Base-by-base conservation (phyloP, 768 basidiomycete genomes). In the Lentinula guzmanii region DNA sequence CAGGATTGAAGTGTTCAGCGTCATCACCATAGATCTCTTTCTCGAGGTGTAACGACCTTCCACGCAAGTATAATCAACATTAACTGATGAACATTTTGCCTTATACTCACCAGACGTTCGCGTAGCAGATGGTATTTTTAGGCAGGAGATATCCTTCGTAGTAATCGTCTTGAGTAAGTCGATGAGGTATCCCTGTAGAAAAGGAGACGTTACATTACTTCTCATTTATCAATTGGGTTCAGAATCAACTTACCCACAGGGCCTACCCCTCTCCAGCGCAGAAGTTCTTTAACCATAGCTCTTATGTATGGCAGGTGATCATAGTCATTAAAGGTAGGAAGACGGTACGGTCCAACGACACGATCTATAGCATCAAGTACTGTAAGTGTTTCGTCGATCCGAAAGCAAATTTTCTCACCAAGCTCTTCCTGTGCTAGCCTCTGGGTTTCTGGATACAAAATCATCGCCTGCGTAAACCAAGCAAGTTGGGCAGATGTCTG, bases 391-490 rank as follows among this genome's bases (percentile, higher is more conserved):
- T 2, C 18, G 3, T 46, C 21, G 18, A 21, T 21, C n/a, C 1
- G 7, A 7, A 21, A 46, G 3, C 18, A 46, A 9, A 21, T 0
- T 21, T 46, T 24, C 45, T 46, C 5, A 46, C 45, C 45, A 8
- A 80, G 63, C 60, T 79, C 77, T 0, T 64, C 70, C 61, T 77
- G 76, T 7, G 73, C 75, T 18, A 66, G 68, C 35, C 63, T 64
- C 58, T 75, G 76, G 4, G 74, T 67, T 1, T 74, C 71, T 1
- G 76, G 77, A 55, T 75, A 63, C 10, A 71, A 63, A 4, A 70
- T 64, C 74, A 79, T 75, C 11, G 74, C 74, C 8, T 76, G 65
- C 43, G 76, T 61, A 55, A 79, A 76, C 2, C 69, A 69, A 15
- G 66, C 65, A 1, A 77, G 62, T 0, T 69, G 70, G 9, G 72